Conservation (phyloP, 1,284 basidiomycete genomes). For the Apiotrichum sp. region DNA sequence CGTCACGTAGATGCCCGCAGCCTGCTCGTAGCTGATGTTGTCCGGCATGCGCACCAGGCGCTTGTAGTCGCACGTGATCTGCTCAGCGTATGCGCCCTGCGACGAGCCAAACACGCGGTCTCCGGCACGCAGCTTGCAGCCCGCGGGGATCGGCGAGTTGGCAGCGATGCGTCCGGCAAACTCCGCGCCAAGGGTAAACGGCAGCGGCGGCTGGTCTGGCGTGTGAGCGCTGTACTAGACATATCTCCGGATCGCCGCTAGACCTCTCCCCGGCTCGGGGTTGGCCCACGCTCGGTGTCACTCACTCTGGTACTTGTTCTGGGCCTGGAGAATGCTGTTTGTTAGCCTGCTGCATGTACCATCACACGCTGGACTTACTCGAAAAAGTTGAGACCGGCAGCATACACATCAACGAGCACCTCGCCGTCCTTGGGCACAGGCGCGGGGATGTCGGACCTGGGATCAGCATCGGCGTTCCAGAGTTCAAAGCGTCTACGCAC, state of each 20-base stretch:
- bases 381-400: slow-evolving; percentile 41
- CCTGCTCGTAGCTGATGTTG: slow-evolving; percentile 62
- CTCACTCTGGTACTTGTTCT: slow-evolving; percentile 75
- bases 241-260: too few relatives aligned
- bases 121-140: slow-evolving; percentile 73
- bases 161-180: slow-evolving; percentile 73
- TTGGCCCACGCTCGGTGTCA: not conserved
- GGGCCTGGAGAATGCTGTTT: slow-evolving; percentile 61
- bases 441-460: slow-evolving; percentile 53
- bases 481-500: slow-evolving; percentile 22
- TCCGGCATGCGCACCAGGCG: slow-evolving; percentile 58
- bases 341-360: too few relatives aligned
- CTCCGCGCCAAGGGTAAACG: slow-evolving; percentile 77
- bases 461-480: not conserved
- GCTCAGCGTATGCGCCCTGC: slow-evolving; percentile 71
- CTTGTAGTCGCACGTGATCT: slow-evolving; percentile 55
- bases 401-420: slow-evolving; percentile 73
- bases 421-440: slow-evolving; percentile 56
- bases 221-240: not conserved
- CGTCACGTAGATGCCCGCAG: slow-evolving; percentile 37
- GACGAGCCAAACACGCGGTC: slow-evolving; percentile 84
- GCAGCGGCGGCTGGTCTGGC: slow-evolving; percentile 63
- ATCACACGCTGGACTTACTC: slow-evolving; percentile 9
- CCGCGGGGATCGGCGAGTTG: slow-evolving; percentile 71
- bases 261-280: too few relatives aligned